Evolutionary conservation across 495 filamentous ascomycete genomes (phyloP).

Genomic region (Lentithecium fluviatile): DNA sequence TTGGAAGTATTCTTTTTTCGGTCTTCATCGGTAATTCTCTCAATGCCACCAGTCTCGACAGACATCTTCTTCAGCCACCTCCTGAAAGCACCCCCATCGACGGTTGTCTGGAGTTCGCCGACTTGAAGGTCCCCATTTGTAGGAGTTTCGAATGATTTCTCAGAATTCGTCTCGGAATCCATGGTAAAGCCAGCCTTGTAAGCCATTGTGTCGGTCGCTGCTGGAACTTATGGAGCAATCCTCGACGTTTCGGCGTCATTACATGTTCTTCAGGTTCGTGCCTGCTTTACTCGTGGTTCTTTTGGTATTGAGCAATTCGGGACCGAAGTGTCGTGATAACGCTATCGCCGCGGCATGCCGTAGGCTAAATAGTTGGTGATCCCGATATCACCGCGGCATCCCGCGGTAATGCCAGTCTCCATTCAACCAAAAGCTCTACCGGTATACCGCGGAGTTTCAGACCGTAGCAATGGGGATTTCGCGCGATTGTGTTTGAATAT

Average conservation of each 20-base stretch:
- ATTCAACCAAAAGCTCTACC: too few relatives aligned
- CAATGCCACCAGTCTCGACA: slow-evolving; percentile 27
- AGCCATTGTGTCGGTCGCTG: slow-evolving; percentile 8
- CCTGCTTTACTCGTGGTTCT: not conserved
- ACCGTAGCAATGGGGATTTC: too few relatives aligned
- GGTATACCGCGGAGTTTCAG: too few relatives aligned
- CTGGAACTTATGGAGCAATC: not conserved
- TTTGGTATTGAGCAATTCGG: not conserved
- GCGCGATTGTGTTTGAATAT: too few relatives aligned
- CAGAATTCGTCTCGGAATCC: slow-evolving; percentile 19
- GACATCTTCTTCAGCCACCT: slow-evolving; percentile 27
- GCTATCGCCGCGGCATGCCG: slow-evolving; percentile 33
- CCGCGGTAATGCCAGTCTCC: not conserved
- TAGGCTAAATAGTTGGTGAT: not conserved
- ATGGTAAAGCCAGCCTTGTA: slow-evolving; percentile 11
- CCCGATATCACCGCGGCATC: not conserved
- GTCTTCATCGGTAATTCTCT: slow-evolving; percentile 31
- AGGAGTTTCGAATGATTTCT: slow-evolving; percentile 12
- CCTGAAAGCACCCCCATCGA: not conserved
- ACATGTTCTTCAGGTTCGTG: slow-evolving; percentile 10
- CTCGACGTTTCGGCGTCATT: not conserved
- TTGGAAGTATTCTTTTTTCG: slow-evolving; percentile 18
- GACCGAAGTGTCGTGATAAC: slow-evolving; percentile 12
- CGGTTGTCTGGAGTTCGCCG: not conserved
- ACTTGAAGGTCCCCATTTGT: not conserved